A percentile compares a stretch with the other conserved stretches of the same genome.
These are phyloP conservation scores for Aquilaria malaccensis DNA, from an alignment of 345 rosid genomes.

Conservation along the genomic window DNA sequence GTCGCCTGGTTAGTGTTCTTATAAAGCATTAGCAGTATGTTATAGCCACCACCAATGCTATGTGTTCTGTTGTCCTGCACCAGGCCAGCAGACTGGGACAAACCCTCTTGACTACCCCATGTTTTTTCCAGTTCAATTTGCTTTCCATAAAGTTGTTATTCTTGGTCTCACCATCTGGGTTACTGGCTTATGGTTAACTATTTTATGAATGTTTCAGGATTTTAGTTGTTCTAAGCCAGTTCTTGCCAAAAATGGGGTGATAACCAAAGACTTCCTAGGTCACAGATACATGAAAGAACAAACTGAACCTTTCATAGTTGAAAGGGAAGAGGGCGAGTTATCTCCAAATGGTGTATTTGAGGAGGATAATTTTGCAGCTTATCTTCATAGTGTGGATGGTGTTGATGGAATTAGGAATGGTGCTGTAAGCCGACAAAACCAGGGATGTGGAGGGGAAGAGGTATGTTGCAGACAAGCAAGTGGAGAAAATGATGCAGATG, in stretches of 20 bases:
- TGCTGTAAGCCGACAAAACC: constrained; percentile 39
- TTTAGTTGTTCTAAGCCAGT: constrained; percentile 38
- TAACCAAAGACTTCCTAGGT: constrained; percentile 33
- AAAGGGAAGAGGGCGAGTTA: constrained; percentile 98
- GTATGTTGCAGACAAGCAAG: constrained; percentile 41
- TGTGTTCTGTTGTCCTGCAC: too few species aligned
- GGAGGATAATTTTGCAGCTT: constrained; percentile 77
- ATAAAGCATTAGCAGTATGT: too few species aligned
- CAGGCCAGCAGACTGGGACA: too few species aligned
- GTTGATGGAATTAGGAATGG: constrained; percentile 44
- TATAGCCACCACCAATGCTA: too few species aligned
- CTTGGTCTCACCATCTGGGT: too few species aligned
- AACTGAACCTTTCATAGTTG: constrained; percentile 48
- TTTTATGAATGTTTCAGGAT: constrained; percentile 38
- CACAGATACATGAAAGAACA: constrained; percentile 47
- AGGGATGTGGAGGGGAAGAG: constrained; percentile 42
- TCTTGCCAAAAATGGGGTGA: constrained; percentile 43
- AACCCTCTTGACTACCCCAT: too few species aligned
- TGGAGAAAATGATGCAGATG: constrained; percentile 69
- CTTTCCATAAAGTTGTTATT: too few species aligned
- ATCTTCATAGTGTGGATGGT: constrained; percentile 58
- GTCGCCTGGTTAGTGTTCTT: too few species aligned
- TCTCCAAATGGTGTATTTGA: constrained; percentile 93
- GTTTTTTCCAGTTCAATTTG: too few species aligned
- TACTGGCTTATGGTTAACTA: background rate